Evolutionary conservation across 495 filamentous ascomycete species (phyloP).

Genomic region (Hypoxylon trugodes): DNA sequence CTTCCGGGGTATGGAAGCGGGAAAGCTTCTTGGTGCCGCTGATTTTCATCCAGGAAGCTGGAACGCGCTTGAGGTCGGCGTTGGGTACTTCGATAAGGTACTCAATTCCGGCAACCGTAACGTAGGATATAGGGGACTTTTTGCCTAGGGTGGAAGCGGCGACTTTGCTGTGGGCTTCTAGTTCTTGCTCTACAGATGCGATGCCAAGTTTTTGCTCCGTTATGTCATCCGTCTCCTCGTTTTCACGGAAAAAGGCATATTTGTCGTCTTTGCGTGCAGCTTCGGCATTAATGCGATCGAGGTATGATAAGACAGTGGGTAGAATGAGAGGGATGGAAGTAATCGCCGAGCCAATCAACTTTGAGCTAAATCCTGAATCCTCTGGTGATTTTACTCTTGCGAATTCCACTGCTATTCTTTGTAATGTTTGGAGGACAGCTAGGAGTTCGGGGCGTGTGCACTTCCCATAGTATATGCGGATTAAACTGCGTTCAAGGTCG

Average conservation of each 20-base stretch:
- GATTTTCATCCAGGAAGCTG: constrained; percentile 93
- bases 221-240: constrained; percentile 85
- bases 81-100: constrained; percentile 94
- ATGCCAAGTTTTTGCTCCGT: constrained; percentile 91
- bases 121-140: constrained; percentile 74
- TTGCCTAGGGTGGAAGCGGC: constrained; percentile 75
- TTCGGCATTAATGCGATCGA: constrained; percentile 86
- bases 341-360: constrained; percentile 75
- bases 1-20: constrained; percentile 93
- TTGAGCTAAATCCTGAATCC: constrained; percentile 78
- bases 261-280: constrained; percentile 90
- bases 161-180: constrained; percentile 75
- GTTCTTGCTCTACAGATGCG: constrained; percentile 84
- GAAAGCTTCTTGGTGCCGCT: constrained; percentile 92
- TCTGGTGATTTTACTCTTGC: constrained; percentile 66
- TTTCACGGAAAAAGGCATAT: constrained; percentile 89
- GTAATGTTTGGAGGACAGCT: constrained; percentile 81
- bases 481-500: constrained; percentile 90
- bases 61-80: constrained; percentile 78
- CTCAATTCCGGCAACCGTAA: constrained; percentile 87
- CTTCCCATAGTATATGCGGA: constrained; percentile 96
- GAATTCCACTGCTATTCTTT: constrained; percentile 80
- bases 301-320: constrained; percentile 71
- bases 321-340: constrained; percentile 78
- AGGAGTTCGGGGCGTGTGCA: constrained; percentile 92